Evolutionary conservation across 1,139 yeast genomes (phyloP).

Genomic region (Hyphopichia khmerensis): DNA sequence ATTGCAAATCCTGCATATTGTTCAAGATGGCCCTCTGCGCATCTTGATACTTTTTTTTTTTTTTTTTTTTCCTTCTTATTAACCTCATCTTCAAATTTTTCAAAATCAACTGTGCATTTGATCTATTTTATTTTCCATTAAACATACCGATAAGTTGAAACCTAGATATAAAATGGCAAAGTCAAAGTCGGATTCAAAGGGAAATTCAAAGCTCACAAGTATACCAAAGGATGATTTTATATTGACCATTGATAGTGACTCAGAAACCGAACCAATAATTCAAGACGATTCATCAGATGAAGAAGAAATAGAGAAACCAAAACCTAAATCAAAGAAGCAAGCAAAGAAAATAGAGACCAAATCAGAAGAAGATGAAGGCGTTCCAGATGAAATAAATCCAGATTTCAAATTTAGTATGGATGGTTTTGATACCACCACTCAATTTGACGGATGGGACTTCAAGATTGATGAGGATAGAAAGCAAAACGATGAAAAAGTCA

Average conservation of each 20-base stretch:
- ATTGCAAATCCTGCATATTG: background rate
- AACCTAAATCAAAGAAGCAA: constrained; percentile 24
- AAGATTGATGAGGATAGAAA: constrained; percentile 42
- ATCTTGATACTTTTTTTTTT: background rate
- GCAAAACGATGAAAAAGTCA: constrained; percentile 15
- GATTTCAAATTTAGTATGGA: constrained; percentile 69
- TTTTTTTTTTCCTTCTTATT: background rate
- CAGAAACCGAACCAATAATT: constrained; percentile 51
- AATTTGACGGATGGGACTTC: constrained; percentile 84
- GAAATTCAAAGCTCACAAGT: background rate
- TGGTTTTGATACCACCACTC: constrained; percentile 47
- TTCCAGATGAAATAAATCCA: constrained; percentile 61
- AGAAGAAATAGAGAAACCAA: constrained; percentile 18
- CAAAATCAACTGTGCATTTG: background rate
- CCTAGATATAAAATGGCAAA: background rate
- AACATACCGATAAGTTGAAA: background rate
- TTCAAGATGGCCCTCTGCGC: background rate
- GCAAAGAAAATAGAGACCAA: constrained; percentile 7
- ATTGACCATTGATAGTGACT: constrained; percentile 57
- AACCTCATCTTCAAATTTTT: background rate
- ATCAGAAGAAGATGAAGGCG: constrained; percentile 33
- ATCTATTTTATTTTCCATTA: background rate
- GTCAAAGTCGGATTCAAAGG: constrained; percentile 8
- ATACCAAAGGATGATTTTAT: constrained; percentile 23
- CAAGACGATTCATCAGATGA: constrained; percentile 23